Conservation (phyloP, 2,329 filamentous ascomycete genomes). For the Piedraia hortae region DNA sequence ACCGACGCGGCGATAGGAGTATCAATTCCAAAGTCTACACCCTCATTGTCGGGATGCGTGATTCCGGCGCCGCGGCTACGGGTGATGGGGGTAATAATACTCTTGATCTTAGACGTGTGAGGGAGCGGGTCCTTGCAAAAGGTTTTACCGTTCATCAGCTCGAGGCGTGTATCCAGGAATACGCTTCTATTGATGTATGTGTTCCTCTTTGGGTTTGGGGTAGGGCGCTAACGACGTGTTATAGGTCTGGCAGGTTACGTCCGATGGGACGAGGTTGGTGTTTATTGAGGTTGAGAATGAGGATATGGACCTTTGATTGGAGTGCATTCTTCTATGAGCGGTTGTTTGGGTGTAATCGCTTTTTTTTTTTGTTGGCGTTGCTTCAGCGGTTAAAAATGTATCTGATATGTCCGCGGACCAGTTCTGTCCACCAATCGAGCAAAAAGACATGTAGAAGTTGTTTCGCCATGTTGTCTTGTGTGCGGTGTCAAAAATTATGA, state of each 20-base stretch:
- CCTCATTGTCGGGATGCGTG: slow-evolving; percentile 65
- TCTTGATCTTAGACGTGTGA: slow-evolving; percentile 66
- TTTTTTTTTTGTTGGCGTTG: too few relatives aligned
- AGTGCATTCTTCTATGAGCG: too few relatives aligned
- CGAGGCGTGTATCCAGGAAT: slow-evolving; percentile 63
- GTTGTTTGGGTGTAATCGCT: too few relatives aligned
- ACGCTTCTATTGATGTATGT: slow-evolving; percentile 70
- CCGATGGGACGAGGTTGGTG: slow-evolving; percentile 24
- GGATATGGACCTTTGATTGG: slow-evolving; percentile 8
- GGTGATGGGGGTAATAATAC: slow-evolving; percentile 49
- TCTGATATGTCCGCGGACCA: too few relatives aligned
- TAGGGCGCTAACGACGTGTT: slow-evolving; percentile 9
- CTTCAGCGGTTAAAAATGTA: too few relatives aligned
- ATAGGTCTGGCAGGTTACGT: slow-evolving; percentile 28
- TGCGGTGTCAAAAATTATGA: too few relatives aligned
- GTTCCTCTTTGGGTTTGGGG: slow-evolving; percentile 1
- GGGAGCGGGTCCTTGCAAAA: slow-evolving; percentile 80
- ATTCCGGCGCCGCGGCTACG: slow-evolving; percentile 55
- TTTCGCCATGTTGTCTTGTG: too few relatives aligned
- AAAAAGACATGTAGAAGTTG: too few relatives aligned
- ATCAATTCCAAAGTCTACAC: slow-evolving; percentile 83
- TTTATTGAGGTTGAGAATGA: slow-evolving; percentile 25
- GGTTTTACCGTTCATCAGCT: slow-evolving; percentile 93
- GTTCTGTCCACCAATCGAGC: too few relatives aligned
- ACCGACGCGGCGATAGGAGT: slow-evolving; percentile 38